These are phyloP conservation scores for Coccomyxa sp. DNA, from an alignment of 139 green algal genomes.

Conservation along the genomic window DNA sequence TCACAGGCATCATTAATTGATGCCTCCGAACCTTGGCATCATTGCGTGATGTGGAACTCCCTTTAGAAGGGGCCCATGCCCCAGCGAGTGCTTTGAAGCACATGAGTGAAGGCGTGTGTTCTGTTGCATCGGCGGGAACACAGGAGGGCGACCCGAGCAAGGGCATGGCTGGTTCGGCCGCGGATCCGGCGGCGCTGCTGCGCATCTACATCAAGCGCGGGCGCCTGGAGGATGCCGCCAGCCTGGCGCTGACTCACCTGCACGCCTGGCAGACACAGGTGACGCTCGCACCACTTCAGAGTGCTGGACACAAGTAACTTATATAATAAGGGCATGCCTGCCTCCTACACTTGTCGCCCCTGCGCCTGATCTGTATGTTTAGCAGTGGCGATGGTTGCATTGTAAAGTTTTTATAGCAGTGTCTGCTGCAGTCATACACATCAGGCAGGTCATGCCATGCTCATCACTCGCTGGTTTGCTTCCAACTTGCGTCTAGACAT, in stretches of 20 bases:
- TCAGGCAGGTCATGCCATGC: not conserved
- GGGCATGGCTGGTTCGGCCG: constrained; percentile 13
- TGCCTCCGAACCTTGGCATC: too few relatives aligned
- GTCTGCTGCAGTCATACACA: not conserved
- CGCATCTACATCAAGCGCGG: constrained; percentile 29
- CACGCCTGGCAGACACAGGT: constrained; percentile 7
- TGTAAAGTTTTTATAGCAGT: not conserved
- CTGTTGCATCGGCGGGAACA: not conserved
- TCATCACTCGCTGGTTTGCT: not conserved
- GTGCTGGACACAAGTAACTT: not conserved
- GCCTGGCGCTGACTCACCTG: constrained; percentile 24
- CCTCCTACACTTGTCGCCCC: not conserved
- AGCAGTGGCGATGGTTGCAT: not conserved
- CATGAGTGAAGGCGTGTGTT: not conserved
- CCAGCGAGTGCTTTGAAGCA: not conserved
- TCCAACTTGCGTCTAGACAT: too few relatives aligned
- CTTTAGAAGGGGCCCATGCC: not conserved
- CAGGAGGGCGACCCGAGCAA: not conserved
- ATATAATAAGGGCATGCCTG: not conserved
- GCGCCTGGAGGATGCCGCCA: constrained; percentile 28
- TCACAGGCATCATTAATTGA: too few relatives aligned
- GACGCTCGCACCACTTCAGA: not conserved
- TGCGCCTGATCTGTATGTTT: not conserved
- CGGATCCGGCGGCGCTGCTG: constrained; percentile 34
- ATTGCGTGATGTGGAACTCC: too few relatives aligned